Conservation (phyloP, 108 stramenopile genomes). For the Cyclostephanos invisitatus region DNA sequence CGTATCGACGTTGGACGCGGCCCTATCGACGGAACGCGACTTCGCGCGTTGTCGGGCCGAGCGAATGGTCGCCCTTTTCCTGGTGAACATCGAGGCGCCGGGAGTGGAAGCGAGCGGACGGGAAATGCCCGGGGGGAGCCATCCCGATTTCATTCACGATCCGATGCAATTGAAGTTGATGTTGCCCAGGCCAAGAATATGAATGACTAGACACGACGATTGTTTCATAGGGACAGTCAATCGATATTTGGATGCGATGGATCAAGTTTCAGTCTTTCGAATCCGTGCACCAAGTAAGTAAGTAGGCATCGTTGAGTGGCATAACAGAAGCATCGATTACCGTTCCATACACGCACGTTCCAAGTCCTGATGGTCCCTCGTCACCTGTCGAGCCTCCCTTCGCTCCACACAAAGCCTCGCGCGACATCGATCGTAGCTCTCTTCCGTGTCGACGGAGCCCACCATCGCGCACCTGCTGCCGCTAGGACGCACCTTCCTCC, state of each 20-base stretch:
- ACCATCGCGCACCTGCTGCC: slow-evolving; percentile 36
- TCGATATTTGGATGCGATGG: too few relatives aligned
- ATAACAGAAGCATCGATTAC: too few relatives aligned
- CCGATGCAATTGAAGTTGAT: slow-evolving; percentile 28
- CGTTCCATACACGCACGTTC: background rate
- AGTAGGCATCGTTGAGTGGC: too few relatives aligned
- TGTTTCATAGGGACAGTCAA: too few relatives aligned
- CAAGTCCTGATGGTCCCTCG: background rate
- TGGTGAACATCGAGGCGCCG: slow-evolving; percentile 69
- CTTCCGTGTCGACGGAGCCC: slow-evolving; percentile 9
- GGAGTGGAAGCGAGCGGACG: slow-evolving; percentile 53
- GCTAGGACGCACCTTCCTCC: background rate
- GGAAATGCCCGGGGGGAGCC: slow-evolving; percentile 65
- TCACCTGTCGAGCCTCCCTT: slow-evolving; percentile 1
- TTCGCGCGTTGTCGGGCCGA: slow-evolving; percentile 75
- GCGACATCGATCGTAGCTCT: slow-evolving; percentile 33
- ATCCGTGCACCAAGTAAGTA: too few relatives aligned
- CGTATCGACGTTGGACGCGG: slow-evolving; percentile 25
- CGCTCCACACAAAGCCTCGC: background rate
- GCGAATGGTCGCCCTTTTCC: slow-evolving; percentile 75
- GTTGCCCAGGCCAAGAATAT: slow-evolving; percentile 32
- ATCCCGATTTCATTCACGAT: slow-evolving; percentile 73
- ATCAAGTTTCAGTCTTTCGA: too few relatives aligned
- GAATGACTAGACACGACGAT: background rate
- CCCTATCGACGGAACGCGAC: slow-evolving; percentile 37